These are phyloP conservation scores for Exophiala alcalophila DNA, from an alignment of 2,329 filamentous ascomycete species.

Conservation along the genomic window DNA sequence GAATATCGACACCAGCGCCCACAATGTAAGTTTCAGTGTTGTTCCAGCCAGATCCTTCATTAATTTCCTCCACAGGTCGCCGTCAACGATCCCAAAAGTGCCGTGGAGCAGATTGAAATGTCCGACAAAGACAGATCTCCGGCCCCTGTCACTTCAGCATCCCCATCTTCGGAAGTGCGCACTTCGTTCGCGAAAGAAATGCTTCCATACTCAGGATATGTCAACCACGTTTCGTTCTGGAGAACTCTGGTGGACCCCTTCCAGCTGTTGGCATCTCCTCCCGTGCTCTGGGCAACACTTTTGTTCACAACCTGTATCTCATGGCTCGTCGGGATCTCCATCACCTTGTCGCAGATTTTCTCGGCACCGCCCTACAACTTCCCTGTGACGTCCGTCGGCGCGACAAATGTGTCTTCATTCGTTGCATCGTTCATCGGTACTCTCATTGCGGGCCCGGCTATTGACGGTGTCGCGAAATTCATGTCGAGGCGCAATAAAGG, in stretches of 20 bases:
- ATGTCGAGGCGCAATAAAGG: slow-evolving; percentile 39
- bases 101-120: slow-evolving; percentile 30
- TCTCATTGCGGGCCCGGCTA: slow-evolving; percentile 34
- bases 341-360: slow-evolving; percentile 39
- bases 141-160: background rate
- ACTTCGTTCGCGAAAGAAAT: slow-evolving; percentile 35
- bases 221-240: slow-evolving; percentile 39
- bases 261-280: slow-evolving; percentile 37
- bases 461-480: slow-evolving; percentile 37
- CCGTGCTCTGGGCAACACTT: slow-evolving; percentile 41
- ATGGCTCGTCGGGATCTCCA: slow-evolving; percentile 34
- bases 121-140: slow-evolving; percentile 19
- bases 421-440: slow-evolving; percentile 38
- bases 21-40: slow-evolving; percentile 31
- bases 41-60: too few relatives aligned
- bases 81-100: slow-evolving; percentile 24
- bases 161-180: slow-evolving; percentile 18
- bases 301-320: slow-evolving; percentile 41
- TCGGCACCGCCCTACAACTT: slow-evolving; percentile 34
- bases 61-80: background rate
- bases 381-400: slow-evolving; percentile 36
- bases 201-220: slow-evolving; percentile 40
- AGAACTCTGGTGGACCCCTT: slow-evolving; percentile 39
- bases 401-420: slow-evolving; percentile 22
- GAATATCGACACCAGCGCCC: slow-evolving; percentile 38